These are phyloP conservation scores for Zygnema cylindricum DNA, from an alignment of 139 green algal genomes.

Conservation along the genomic window DNA sequence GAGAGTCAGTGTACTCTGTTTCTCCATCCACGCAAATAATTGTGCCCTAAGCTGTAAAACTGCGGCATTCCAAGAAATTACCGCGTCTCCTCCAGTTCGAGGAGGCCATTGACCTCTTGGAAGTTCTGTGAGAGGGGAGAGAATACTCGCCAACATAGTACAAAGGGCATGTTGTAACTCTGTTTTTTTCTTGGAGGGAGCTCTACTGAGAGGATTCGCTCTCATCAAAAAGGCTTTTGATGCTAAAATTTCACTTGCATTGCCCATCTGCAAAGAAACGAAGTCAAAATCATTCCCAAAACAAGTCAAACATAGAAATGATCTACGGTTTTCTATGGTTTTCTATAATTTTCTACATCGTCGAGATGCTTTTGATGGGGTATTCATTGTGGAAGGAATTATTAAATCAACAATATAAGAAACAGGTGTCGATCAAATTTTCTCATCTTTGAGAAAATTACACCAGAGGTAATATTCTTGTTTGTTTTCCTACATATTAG, in stretches of 20 bases:
- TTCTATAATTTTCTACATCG: too few species aligned
- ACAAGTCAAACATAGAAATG: too few species aligned
- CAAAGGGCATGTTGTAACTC: slow-evolving; percentile 78
- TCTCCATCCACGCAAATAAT: slow-evolving; percentile 69
- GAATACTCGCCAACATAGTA: slow-evolving; percentile 78
- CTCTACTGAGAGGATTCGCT: slow-evolving; percentile 74
- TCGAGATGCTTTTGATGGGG: too few species aligned
- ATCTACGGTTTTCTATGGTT: too few species aligned
- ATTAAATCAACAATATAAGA: too few species aligned
- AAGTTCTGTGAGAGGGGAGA: slow-evolving; percentile 69
- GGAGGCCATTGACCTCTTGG: slow-evolving; percentile 43
- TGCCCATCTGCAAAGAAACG: slow-evolving; percentile 33
- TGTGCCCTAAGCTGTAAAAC: slow-evolving; percentile 69
- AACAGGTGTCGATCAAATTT: too few species aligned
- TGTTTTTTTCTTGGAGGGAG: slow-evolving; percentile 80
- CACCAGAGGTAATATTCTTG: too few species aligned
- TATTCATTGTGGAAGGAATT: too few species aligned
- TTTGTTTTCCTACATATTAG: too few species aligned
- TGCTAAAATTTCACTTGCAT: background rate
- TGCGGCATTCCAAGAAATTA: slow-evolving; percentile 60
- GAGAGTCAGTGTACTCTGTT: slow-evolving; percentile 68
- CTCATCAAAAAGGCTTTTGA: slow-evolving; percentile 68
- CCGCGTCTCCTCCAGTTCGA: slow-evolving; percentile 1
- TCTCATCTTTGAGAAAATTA: too few species aligned
- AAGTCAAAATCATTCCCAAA: too few species aligned